phyloP scores from a whole-genome alignment of 192 early-diverging fungal genomes.

The Obelidium mucronatum region DNA sequence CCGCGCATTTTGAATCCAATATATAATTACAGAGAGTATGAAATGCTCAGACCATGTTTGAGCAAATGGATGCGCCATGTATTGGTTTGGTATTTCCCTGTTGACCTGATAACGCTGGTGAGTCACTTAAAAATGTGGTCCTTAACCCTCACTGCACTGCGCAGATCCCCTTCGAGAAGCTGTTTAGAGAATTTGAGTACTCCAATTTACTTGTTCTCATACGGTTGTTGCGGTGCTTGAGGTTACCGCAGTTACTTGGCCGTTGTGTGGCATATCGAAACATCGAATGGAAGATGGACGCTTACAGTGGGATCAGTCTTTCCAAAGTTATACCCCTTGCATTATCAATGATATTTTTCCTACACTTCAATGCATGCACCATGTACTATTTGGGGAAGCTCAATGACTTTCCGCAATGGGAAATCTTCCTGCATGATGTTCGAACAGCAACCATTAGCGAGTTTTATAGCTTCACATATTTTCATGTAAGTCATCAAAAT shows the following conservation, averaged over 20 bases:
- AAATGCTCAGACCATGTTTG: constrained; percentile 1
- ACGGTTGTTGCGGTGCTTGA: background rate
- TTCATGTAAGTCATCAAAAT: no score
- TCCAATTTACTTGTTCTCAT: background rate
- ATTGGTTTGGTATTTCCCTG: background rate
- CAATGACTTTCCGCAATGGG: constrained; percentile 8
- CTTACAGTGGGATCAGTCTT: background rate
- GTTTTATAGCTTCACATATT: constrained; percentile 17
- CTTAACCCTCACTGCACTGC: background rate
- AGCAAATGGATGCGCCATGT: constrained; percentile 1
- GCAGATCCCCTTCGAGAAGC: constrained; percentile 7
- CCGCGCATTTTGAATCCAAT: background rate
- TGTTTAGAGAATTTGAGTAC: background rate
- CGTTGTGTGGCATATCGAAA: background rate
- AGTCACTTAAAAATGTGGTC: background rate
- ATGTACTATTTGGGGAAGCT: constrained; percentile 22
- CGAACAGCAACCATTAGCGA: background rate
- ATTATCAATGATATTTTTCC: constrained; percentile 2
- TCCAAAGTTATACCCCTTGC: constrained; percentile 9
- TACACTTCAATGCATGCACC: constrained; percentile 42
- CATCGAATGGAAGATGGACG: background rate
- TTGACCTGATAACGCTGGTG: constrained; percentile 23
- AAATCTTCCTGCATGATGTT: background rate
- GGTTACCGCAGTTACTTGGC: constrained; percentile 1
- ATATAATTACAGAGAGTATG: constrained; percentile 7